phyloP scores from a whole-genome alignment of 2,329 filamentous ascomycete species.

The Drechslerella coelobrocha region DNA sequence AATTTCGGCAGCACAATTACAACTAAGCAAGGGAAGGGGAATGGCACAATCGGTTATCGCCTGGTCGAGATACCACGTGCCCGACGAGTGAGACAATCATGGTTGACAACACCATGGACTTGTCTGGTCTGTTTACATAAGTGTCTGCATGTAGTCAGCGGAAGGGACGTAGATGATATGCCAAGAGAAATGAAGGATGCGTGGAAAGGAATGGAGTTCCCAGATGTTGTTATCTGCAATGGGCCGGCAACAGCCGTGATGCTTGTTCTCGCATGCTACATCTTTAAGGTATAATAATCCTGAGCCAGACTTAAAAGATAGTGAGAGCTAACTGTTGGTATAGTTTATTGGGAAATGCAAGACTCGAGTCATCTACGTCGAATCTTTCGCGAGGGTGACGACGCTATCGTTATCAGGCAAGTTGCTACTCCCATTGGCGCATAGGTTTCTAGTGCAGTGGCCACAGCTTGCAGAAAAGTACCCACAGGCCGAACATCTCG shows the following conservation, averaged over 20 bases:
- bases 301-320: neutral
- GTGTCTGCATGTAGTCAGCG: slow-evolving; percentile 60
- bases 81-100: slow-evolving; percentile 79
- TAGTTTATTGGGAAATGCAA: slow-evolving; percentile 62
- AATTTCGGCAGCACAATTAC: slow-evolving; percentile 54
- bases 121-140: slow-evolving; percentile 70
- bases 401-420: slow-evolving; percentile 84
- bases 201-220: slow-evolving; percentile 33
- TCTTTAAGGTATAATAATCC: slow-evolving; percentile 47
- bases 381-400: slow-evolving; percentile 87
- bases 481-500: slow-evolving; percentile 53
- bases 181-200: slow-evolving; percentile 39
- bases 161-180: slow-evolving; percentile 53
- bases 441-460: slow-evolving; percentile 55
- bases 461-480: slow-evolving; percentile 52
- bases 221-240: slow-evolving; percentile 54
- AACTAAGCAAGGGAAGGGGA: slow-evolving; percentile 31
- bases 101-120: slow-evolving; percentile 74
- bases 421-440: slow-evolving; percentile 65
- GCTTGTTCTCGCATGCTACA: slow-evolving; percentile 53
- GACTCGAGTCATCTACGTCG: slow-evolving; percentile 82
- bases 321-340: neutral
- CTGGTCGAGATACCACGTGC: slow-evolving; percentile 73
- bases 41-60: slow-evolving; percentile 25
- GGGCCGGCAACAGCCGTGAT: slow-evolving; percentile 54